phyloP scores from a whole-genome alignment of 2,329 filamentous ascomycete genomes.

The Hymenotorrendiella dingleyae region DNA sequence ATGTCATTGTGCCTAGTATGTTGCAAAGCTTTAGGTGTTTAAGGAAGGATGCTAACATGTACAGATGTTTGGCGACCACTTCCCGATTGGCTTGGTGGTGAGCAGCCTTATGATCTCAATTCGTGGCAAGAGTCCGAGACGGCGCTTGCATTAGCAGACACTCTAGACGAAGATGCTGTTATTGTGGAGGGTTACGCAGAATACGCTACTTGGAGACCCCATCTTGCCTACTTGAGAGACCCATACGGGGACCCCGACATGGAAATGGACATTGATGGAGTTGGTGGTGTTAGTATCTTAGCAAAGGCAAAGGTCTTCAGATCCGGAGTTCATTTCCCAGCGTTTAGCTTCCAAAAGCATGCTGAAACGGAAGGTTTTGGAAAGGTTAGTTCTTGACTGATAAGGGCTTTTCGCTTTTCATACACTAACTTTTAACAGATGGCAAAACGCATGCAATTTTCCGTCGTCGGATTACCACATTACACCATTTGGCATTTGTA shows the following conservation, averaged over 20 bases:
- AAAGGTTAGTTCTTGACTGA: slow-evolving; percentile 64
- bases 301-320: slow-evolving; percentile 95
- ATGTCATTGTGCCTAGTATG: slow-evolving; percentile 96
- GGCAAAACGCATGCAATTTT: slow-evolving; percentile 93
- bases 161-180: slow-evolving; percentile 93
- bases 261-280: slow-evolving; percentile 99
- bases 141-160: slow-evolving; percentile 85
- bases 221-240: slow-evolving; percentile 92
- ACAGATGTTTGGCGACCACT: slow-evolving; percentile 96
- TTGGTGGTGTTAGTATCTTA: slow-evolving; percentile 94
- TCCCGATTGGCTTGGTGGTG: slow-evolving; percentile 95
- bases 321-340: slow-evolving; percentile 92
- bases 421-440: slow-evolving; percentile 53
- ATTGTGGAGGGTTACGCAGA: slow-evolving; percentile 99
- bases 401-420: background rate
- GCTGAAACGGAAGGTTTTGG: slow-evolving; percentile 98
- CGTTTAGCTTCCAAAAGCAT: slow-evolving; percentile 97
- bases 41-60: slow-evolving; percentile 1
- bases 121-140: slow-evolving; percentile 99
- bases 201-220: slow-evolving; percentile 96
- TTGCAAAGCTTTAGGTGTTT: slow-evolving; percentile 21
- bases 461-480: slow-evolving; percentile 90
- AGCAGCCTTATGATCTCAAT: slow-evolving; percentile 97
- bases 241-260: slow-evolving; percentile 97
- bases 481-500: slow-evolving; percentile 99